Base-by-base conservation (phyloP, 1,284 basidiomycete genomes). In the Ceratorhiza oryzae-sativae region DNA sequence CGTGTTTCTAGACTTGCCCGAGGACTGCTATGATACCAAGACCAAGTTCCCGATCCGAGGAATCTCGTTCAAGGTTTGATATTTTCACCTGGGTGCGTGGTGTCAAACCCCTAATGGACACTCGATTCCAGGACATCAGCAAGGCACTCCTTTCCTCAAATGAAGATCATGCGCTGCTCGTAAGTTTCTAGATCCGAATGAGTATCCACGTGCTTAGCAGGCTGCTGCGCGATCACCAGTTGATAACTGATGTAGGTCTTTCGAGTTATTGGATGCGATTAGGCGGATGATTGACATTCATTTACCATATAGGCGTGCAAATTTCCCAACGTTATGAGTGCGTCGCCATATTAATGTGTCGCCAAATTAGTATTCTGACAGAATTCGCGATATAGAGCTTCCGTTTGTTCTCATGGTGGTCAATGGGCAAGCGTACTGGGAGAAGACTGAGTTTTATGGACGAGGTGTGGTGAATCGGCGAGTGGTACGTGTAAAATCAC, bases 231-330 rank as follows among this genome's bases (percentile, higher is more conserved):
- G 10, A 20, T 41, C 15, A 1, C 30, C n/a, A 61, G 59, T 20
- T 61, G 18, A 18, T 30, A 3, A 61, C 59, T 2, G 59, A 61
- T 25, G 59, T 61, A n/a, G 13, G 59, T 42, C 39, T n/a, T n/a
- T n/a, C 36, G n/a, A 18, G 15, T 10, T 45, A n/a, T n/a, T n/a
- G n/a, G 6, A 18, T 45, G n/a, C 9, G 42, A 18, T 45, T 53
- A 27, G 10, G n/a, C 4, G n/a, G 42, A 45, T 8, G 42, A 18
- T 18, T 45, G 18, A 45, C 42, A 6, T 39, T 6, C 13, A 13
- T 39, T 6, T 39, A 5, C 36, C 5, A 39, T 45, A 18, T 45
- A 61, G 59, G 39, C 27, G 18, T 61, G 59, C n/a, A 39, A 25
- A 1, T 27, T 42, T 18, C 27, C 4, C 1, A 61, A 61, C 27